These are phyloP conservation scores for Albatrellus sp. DNA, from an alignment of 1,284 basidiomycete species.

Conservation along the genomic window DNA sequence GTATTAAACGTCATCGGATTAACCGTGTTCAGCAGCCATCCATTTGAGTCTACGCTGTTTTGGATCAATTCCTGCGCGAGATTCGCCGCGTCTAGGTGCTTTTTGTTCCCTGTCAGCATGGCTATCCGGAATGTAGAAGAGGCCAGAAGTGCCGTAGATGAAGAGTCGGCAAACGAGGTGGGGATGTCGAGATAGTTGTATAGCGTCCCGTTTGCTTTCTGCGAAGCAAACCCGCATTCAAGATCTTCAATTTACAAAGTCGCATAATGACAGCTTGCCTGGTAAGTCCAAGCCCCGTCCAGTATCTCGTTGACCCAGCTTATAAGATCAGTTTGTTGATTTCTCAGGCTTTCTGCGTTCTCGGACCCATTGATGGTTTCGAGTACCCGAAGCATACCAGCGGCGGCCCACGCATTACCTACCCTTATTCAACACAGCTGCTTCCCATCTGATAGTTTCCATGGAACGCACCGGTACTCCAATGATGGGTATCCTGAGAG, in stretches of 20 bases:
- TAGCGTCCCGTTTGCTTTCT: slow-evolving; percentile 29
- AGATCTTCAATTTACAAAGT: background rate
- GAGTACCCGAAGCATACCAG: slow-evolving; percentile 52
- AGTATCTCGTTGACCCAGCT: slow-evolving; percentile 51
- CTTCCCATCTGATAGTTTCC: background rate
- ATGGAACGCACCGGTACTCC: slow-evolving; percentile 26
- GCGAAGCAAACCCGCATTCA: background rate
- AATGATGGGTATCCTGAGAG: slow-evolving; percentile 34
- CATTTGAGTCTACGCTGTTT: slow-evolving; percentile 25
- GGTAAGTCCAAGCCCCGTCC: slow-evolving; percentile 32
- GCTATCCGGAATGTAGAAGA: slow-evolving; percentile 33
- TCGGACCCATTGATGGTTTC: slow-evolving; percentile 40
- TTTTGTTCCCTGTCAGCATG: slow-evolving; percentile 17
- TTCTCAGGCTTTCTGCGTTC: slow-evolving; percentile 23
- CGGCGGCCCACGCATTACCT: slow-evolving; percentile 60
- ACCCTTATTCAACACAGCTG: background rate
- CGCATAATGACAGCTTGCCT: slow-evolving; percentile 21
- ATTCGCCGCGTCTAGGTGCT: slow-evolving; percentile 29
- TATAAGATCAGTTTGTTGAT: slow-evolving; percentile 35
- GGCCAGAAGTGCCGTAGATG: slow-evolving; percentile 40
- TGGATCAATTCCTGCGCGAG: slow-evolving; percentile 25
- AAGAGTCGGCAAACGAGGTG: slow-evolving; percentile 34
- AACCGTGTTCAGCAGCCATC: slow-evolving; percentile 50
- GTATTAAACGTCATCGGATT: slow-evolving; percentile 46
- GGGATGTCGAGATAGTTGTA: slow-evolving; percentile 37